Evolutionary conservation across 148 eudicot genomes (phyloP).

Genomic region (Selenicereus undatus): DNA sequence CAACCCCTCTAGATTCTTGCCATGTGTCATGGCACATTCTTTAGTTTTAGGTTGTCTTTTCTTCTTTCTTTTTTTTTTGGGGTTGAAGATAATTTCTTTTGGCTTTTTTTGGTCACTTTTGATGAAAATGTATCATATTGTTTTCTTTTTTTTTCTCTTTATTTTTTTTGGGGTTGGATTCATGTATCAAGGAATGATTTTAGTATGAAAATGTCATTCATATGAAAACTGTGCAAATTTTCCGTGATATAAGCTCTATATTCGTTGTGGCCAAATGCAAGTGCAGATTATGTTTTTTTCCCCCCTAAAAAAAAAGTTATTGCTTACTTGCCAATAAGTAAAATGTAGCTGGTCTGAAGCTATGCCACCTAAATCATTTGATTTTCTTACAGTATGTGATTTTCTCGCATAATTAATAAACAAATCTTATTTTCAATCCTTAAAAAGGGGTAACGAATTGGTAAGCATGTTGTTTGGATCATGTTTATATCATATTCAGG

Average conservation of each 20-base stretch:
- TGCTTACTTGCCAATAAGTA: too few species aligned
- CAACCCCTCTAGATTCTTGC: slow-evolving; percentile 23
- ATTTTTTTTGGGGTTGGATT: not conserved
- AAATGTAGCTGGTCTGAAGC: too few species aligned
- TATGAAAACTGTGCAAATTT: not conserved
- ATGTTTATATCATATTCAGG: too few species aligned
- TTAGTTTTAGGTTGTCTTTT: slow-evolving; percentile 15
- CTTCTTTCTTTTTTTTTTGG: not conserved
- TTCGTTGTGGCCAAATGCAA: not conserved
- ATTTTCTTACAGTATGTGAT: too few species aligned
- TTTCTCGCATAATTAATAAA: too few species aligned
- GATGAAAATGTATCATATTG: slow-evolving; percentile 27
- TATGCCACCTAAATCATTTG: too few species aligned
- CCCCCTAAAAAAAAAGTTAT: too few species aligned
- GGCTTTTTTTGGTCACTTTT: slow-evolving; percentile 15
- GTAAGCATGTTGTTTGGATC: too few species aligned
- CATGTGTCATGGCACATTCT: slow-evolving; percentile 11
- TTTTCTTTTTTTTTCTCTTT: not conserved
- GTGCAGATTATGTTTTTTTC: not conserved
- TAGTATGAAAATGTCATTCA: slow-evolving; percentile 33
- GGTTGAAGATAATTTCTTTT: slow-evolving; percentile 5
- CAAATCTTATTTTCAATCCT: too few species aligned
- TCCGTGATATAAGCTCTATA: not conserved
- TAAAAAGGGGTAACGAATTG: too few species aligned
- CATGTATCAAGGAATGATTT: not conserved